A percentile compares a stretch with the other conserved stretches of the same genome.
phyloP scores from a whole-genome alignment of 345 rosid genomes.

The Euclidium syriacum region DNA sequence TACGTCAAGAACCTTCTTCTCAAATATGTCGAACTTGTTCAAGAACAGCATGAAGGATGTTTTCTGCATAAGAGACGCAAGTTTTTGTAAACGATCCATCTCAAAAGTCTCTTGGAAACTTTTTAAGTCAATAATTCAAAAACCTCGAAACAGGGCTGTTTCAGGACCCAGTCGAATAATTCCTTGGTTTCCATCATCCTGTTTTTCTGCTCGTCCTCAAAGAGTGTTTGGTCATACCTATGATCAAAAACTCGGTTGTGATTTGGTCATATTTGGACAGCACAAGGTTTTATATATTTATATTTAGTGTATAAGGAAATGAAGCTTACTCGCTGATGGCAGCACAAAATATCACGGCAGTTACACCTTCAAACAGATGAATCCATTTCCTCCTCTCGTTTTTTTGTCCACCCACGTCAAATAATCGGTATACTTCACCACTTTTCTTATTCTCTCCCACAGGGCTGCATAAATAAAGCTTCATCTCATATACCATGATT shows the following conservation, averaged over 20 bases:
- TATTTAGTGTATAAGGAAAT: background rate
- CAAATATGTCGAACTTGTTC: conserved; percentile 95
- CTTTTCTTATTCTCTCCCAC: conserved; percentile 96
- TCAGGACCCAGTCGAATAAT: conserved; percentile 93
- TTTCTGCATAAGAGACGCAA: conserved; percentile 53
- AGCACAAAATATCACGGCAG: conserved; percentile 96
- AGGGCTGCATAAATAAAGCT: conserved; percentile 56
- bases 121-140: background rate
- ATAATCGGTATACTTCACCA: conserved; percentile 96
- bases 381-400: conserved; percentile 99
- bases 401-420: conserved; percentile 98
- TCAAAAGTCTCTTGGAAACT: background rate
- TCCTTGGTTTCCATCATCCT: conserved; percentile 95
- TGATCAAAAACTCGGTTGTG: background rate
- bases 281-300: background rate
- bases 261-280: background rate
- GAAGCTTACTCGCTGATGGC: conserved; percentile 98
- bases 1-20: conserved; percentile 88
- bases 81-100: background rate
- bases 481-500: background rate
- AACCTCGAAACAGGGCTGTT: conserved; percentile 99
- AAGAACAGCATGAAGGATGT: conserved; percentile 96
- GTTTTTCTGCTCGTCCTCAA: conserved; percentile 86
- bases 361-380: conserved; percentile 98
- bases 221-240: conserved; percentile 93